Evolutionary conservation across 2,329 filamentous ascomycete species (phyloP), one percentile per base, ranked within the genome.

Genomic region (Exophiala spinifera): DNA sequence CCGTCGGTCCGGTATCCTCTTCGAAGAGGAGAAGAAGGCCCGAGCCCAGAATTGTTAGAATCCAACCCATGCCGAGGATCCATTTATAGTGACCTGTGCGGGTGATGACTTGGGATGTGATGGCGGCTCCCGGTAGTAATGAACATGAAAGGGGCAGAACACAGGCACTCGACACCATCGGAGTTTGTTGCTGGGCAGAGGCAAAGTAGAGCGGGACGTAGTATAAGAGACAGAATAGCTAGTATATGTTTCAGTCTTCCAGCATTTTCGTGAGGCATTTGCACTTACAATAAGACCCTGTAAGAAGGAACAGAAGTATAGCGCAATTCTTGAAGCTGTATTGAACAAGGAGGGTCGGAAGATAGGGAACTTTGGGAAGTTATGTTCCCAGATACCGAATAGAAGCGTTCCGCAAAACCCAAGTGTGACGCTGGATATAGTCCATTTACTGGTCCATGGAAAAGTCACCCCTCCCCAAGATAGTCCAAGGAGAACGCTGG

Each of bases 391-490:
- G 1, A 67, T 47, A 0, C 68, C 55, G n/a, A 73, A 65, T 1
- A 57, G 53, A n/a, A 66, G 44, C 3, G 74, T 50, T 1, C 66
- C 63, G 1, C 40, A 49, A 1, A 60, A 37, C 0, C 74, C 75
- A n/a, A n/a, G n/a, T n/a, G n/a, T n/a, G n/a, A n/a, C n/a, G n/a
- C n/a, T n/a, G n/a, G n/a, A n/a, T n/a, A n/a, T n/a, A n/a, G n/a
- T n/a, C n/a, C n/a, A 3, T 70, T 21, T 0, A 67, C 60, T 23
- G 4, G 45, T 47, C 75, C 74, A 77, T 0, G 63, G 51, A 49
- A 70, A 69, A 21, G 66, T 63, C 2, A 68, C 63, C 1, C 75
- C 75, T 2, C 69, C 72, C 66, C 71, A 76, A 5, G 70, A 70
- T 2, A 77, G 51, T 0, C 70, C 72, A n/a, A 76, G 63, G 0